These are phyloP conservation scores for Crassisporium funariophilum DNA, from an alignment of 768 basidiomycete species.

Conservation along the genomic window DNA sequence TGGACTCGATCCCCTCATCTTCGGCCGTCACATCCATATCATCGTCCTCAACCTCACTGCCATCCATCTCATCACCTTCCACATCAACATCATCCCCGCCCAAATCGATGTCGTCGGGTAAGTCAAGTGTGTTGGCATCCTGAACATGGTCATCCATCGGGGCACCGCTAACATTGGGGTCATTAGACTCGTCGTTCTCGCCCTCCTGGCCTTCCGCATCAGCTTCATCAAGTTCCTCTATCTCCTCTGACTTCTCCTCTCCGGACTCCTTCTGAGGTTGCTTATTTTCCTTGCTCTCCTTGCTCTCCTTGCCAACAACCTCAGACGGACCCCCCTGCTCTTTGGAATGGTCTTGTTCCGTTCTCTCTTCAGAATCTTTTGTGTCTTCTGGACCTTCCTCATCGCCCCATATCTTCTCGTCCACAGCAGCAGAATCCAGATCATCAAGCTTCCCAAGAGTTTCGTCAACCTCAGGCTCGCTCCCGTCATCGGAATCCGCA, in stretches of 20 bases:
- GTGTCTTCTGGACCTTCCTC: conserved; percentile 61
- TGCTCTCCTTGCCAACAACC: conserved; percentile 77
- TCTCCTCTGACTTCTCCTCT: conserved; percentile 31
- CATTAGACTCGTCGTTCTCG: conserved; percentile 42
- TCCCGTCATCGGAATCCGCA: conserved; percentile 53
- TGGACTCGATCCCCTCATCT: conserved; percentile 36
- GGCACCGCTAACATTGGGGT: conserved; percentile 56
- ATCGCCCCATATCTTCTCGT: conserved; percentile 98
- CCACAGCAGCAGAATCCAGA: conserved; percentile 79
- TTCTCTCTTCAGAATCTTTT: conserved; percentile 54
- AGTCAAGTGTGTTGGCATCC: conserved; percentile 81
- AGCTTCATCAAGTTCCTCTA: conserved; percentile 21
- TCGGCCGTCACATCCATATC: too few relatives aligned
- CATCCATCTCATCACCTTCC: conserved; percentile 34
- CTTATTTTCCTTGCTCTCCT: too few relatives aligned
- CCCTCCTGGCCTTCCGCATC: conserved; percentile 29
- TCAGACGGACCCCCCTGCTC: conserved; percentile 58
- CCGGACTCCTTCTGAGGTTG: conserved; percentile 32
- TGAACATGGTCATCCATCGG: conserved; percentile 77
- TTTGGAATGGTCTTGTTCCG: conserved; percentile 61
- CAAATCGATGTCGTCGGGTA: conserved; percentile 86
- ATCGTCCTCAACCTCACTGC: conserved; percentile 31
- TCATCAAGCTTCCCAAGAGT: conserved; percentile 81
- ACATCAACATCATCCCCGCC: conserved; percentile 41
- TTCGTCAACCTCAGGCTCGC: conserved; percentile 76